phyloP scores from a whole-genome alignment of 2,329 filamentous ascomycete genomes.

The Botryotinia convoluta region DNA sequence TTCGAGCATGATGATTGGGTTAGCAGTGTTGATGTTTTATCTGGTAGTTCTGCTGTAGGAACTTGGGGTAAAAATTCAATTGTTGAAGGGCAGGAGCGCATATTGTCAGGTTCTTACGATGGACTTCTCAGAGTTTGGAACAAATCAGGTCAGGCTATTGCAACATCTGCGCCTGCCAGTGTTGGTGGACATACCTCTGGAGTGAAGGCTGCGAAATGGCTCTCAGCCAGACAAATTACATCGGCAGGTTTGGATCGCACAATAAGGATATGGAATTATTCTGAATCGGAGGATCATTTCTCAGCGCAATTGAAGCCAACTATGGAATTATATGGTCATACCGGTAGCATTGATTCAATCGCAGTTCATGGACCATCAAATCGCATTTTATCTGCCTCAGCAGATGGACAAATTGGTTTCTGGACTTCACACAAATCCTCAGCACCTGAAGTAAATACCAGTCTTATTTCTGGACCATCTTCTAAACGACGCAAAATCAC shows the following conservation, averaged over 20 bases:
- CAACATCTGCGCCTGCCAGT: constrained; percentile 65
- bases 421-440: constrained; percentile 81
- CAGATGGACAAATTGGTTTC: constrained; percentile 80
- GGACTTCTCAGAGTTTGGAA: constrained; percentile 88
- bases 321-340: constrained; percentile 83
- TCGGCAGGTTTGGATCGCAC: constrained; percentile 83
- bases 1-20: constrained; percentile 99
- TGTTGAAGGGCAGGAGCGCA: constrained; percentile 60
- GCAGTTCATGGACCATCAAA: constrained; percentile 70
- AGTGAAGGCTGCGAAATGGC: constrained; percentile 79
- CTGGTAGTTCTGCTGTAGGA: constrained; percentile 60
- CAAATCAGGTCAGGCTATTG: constrained; percentile 78
- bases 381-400: constrained; percentile 80
- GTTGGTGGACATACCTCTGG: constrained; percentile 73
- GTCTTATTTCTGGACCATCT: constrained; percentile 64
- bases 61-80: constrained; percentile 52
- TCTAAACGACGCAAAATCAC: constrained; percentile 74
- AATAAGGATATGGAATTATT: constrained; percentile 86
- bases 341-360: constrained; percentile 68
- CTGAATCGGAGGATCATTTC: constrained; percentile 60
- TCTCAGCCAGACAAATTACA: constrained; percentile 74
- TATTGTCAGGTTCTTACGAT: constrained; percentile 93
- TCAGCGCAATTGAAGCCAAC: constrained; percentile 61
- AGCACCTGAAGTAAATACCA: constrained; percentile 68
- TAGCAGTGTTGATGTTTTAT: constrained; percentile 78